Base-by-base conservation (phyloP, 2,329 filamentous ascomycete species). In the Colletotrichum filicis region DNA sequence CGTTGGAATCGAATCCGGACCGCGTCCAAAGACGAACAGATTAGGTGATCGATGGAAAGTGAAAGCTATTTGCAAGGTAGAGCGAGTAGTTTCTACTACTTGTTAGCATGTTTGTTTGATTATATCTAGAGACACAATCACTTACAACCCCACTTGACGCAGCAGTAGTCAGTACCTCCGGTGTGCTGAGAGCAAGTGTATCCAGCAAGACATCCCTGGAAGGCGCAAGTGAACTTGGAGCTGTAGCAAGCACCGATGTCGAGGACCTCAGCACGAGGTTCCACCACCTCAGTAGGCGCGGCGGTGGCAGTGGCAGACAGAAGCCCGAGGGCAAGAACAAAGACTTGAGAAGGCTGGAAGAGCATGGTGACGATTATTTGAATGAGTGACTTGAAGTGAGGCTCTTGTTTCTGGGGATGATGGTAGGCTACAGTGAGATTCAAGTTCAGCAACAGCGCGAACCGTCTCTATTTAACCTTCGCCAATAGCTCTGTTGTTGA, bases 61-160 rank as follows among this genome's bases (percentile, higher is more conserved):
- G 7, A 42, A 8, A 46, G 7, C 19, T 19, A 19, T 46, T 1
- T 26, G 26, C 1, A 26, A 1, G 1, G 19, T n/a, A 7, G 2
- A 46, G 42, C 19, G 35, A 42, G 35, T 9, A 19, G 19, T 46
- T 46, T n/a, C 42, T 46, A 46, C 19, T 46, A 1, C 42, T 3
- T 19, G 16, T 46, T n/a, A 46, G 42, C 42, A 5, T 19, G 8
- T n/a, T 1, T 19, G 9, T 19, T 26, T 53, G 52, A 26, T 42
- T 5, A 42, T 2, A 16, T 6, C 1, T 16, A 26, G 24, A 24
- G 52, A 55, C 4, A 26, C 26, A 11, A 12, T 8, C 16, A 46
- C 62, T 66, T 22, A 66, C 62, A 66, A 14, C 49, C 49, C 62
- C 62, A 66, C 62, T 57, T 66, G 62, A 66, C 62, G 32, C 62